phyloP scores from a whole-genome alignment of 805 yeast genomes.

The Starmerella stigmatis region DNA sequence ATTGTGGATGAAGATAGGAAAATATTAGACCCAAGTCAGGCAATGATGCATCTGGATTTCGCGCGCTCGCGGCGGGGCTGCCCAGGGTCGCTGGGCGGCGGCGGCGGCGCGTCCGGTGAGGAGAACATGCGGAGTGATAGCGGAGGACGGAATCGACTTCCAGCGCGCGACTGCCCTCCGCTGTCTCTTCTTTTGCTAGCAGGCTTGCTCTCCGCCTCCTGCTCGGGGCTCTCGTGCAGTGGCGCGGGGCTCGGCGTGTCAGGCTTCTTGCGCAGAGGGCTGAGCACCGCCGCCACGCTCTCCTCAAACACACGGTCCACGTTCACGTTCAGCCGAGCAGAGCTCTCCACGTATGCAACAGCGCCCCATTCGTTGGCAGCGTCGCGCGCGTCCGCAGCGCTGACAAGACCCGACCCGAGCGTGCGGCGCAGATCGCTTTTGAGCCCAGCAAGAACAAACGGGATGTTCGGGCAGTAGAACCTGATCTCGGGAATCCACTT shows the following conservation, averaged over 20 bases:
- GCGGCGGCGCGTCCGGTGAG: neutral
- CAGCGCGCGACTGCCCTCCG: no score
- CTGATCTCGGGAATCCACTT: slow-evolving; percentile 89
- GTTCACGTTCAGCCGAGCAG: slow-evolving; percentile 75
- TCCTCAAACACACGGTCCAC: slow-evolving; percentile 85
- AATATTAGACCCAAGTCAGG: neutral
- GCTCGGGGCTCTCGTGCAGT: neutral
- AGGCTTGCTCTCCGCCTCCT: neutral
- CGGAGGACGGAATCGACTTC: neutral
- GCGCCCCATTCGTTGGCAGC: slow-evolving; percentile 87
- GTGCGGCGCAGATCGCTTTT: slow-evolving; percentile 81
- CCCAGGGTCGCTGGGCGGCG: no score
- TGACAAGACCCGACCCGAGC: slow-evolving; percentile 66
- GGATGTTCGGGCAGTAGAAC: slow-evolving; percentile 88
- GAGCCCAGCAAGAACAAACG: slow-evolving; percentile 84
- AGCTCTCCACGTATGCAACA: slow-evolving; percentile 73
- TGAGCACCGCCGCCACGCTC: slow-evolving; percentile 41
- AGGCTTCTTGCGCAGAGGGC: slow-evolving; percentile 2
- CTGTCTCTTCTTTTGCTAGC: no score
- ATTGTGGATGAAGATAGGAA: neutral
- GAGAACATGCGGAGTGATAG: neutral
- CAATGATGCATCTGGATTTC: neutral
- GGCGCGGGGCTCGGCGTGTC: no score
- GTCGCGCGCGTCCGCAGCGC: slow-evolving; percentile 68
- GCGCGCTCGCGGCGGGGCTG: neutral